Evolutionary conservation across 768 basidiomycete species (phyloP).

Genomic region (Pleurotus djamor): DNA sequence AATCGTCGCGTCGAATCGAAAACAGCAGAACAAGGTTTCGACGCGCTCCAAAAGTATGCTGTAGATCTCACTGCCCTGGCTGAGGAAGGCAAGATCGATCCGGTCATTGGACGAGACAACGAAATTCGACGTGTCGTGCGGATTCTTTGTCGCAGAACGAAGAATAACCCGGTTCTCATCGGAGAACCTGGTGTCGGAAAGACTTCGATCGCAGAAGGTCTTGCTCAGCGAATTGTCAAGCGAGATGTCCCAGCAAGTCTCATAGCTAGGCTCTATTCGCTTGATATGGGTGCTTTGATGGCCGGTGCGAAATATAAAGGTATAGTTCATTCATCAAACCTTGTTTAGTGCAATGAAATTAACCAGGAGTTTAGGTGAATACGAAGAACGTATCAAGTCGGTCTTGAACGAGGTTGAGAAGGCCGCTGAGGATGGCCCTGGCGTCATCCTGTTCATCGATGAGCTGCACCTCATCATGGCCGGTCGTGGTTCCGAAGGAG

Average conservation of each 20-base stretch:
- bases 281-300: conserved; percentile 97
- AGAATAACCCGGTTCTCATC: conserved; percentile 97
- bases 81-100: conserved; percentile 93
- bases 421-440: conserved; percentile 66
- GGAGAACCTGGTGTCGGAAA: conserved; percentile 97
- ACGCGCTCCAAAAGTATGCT: conserved; percentile 88
- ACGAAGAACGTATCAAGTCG: conserved; percentile 93
- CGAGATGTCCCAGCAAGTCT: conserved; percentile 83
- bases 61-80: conserved; percentile 85
- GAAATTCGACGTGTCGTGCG: conserved; percentile 86
- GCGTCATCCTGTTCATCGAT: conserved; percentile 93
- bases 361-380: conserved; percentile 46
- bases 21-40: conserved; percentile 89
- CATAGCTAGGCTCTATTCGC: conserved; percentile 72
- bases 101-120: conserved; percentile 90
- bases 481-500: conserved; percentile 76
- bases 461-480: conserved; percentile 95
- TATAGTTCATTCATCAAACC: background rate
- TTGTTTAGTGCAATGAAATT: background rate
- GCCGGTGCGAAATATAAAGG: conserved; percentile 92
- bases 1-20: conserved; percentile 84
- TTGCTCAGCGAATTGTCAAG: conserved; percentile 94
- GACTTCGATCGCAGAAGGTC: conserved; percentile 92
- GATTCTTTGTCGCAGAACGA: conserved; percentile 86
- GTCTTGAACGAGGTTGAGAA: conserved; percentile 95